These are phyloP conservation scores for Aspergillus sojae DNA, from an alignment of 2,329 filamentous ascomycete genomes.

Conservation along the genomic window DNA sequence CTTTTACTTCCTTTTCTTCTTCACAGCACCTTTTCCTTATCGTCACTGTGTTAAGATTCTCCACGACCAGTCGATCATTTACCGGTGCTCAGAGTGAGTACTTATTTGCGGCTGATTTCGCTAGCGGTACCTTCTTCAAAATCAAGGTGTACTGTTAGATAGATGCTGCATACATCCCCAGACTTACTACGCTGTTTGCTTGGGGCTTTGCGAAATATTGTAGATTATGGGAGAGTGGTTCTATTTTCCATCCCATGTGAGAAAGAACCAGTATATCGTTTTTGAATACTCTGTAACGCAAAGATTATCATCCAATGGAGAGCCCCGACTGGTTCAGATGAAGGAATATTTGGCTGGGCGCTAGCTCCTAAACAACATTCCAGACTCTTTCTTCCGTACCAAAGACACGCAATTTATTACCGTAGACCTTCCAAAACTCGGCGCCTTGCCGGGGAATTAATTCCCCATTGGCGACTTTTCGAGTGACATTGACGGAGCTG, in stretches of 20 bases:
- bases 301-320: not conserved
- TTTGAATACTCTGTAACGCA: not conserved
- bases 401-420: constrained; percentile 63
- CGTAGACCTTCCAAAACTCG: constrained; percentile 61
- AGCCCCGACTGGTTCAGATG: not conserved
- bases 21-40: constrained; percentile 86
- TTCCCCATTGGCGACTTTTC: constrained; percentile 37
- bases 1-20: constrained; percentile 44
- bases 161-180: constrained; percentile 78
- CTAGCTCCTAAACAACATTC: constrained; percentile 7
- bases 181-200: not conserved
- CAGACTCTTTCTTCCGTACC: constrained; percentile 59
- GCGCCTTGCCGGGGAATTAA: constrained; percentile 56
- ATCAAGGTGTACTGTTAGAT: constrained; percentile 93
- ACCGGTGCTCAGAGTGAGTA: constrained; percentile 78
- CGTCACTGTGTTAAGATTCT: constrained; percentile 72
- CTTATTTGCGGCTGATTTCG: constrained; percentile 78
- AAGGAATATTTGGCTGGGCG: not conserved
- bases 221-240: not conserved
- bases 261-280: not conserved
- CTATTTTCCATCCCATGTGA: not conserved
- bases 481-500: constrained; percentile 17
- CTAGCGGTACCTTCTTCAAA: constrained; percentile 84
- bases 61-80: constrained; percentile 89
- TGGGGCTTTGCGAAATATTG: not conserved